Percentiles rank a stretch among this genome's conserved stretches.
phyloP scores from a whole-genome alignment of 805 yeast species.

The Scheffersomyces amazonensis region DNA sequence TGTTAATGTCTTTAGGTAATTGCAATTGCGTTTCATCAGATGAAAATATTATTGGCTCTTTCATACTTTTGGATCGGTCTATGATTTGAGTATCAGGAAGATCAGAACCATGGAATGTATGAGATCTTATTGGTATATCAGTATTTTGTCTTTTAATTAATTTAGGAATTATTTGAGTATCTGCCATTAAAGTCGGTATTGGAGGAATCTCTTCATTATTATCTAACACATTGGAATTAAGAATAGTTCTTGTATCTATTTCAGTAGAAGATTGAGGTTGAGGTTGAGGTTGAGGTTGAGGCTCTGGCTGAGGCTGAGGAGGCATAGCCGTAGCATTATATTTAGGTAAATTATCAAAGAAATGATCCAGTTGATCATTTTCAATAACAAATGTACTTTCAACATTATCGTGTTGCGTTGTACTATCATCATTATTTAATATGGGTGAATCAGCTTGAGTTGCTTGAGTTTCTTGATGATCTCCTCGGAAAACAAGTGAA shows the following conservation, averaged over 20 bases:
- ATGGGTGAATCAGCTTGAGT: conserved; percentile 1
- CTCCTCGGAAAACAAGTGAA: not conserved
- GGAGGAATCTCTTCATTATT: not conserved
- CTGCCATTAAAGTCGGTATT: not conserved
- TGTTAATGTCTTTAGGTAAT: too few relatives aligned
- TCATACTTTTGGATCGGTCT: not conserved
- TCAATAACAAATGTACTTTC: not conserved
- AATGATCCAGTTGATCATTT: not conserved
- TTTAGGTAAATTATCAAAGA: not conserved
- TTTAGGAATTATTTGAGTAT: conserved; percentile 1
- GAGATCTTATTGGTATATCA: too few relatives aligned
- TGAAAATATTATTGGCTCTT: not conserved
- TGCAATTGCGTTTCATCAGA: not conserved
- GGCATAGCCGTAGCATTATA: not conserved
- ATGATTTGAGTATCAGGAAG: not conserved
- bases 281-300: too few relatives aligned
- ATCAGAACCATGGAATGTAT: not conserved
- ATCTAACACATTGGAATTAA: not conserved
- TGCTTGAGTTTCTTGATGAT: conserved; percentile 1
- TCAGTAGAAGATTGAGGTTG: not conserved
- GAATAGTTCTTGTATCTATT: not conserved
- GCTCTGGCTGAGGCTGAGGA: too few relatives aligned
- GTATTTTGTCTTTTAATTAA: too few relatives aligned
- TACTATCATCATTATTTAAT: not conserved
- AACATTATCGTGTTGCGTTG: not conserved